Conservation (phyloP, 2,329 filamentous ascomycete genomes). For the Ascochyta viciae-villosae region DNA sequence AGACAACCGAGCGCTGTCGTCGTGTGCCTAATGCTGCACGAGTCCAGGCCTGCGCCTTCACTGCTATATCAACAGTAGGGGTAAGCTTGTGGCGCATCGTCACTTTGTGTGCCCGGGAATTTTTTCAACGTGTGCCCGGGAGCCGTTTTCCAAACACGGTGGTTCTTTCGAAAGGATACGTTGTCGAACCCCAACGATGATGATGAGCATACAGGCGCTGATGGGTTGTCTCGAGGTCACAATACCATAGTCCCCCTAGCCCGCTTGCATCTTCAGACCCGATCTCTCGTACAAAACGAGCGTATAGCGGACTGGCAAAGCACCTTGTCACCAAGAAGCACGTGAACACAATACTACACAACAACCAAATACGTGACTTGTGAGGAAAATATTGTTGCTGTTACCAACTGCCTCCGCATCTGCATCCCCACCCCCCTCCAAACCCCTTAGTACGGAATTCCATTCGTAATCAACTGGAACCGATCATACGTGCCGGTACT, state of each 20-base stretch:
- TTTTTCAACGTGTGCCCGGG: neutral
- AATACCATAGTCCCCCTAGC: no score
- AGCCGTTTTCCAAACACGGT: neutral
- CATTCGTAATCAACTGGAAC: slow-evolving; percentile 96
- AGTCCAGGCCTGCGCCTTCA: slow-evolving; percentile 11
- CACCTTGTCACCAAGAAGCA: neutral
- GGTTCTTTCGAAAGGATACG: no score
- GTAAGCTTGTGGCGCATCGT: neutral
- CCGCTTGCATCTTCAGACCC: no score
- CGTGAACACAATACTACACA: neutral
- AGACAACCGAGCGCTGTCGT: neutral
- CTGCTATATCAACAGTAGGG: neutral
- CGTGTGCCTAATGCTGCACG: neutral
- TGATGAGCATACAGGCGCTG: no score
- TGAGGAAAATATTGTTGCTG: neutral
- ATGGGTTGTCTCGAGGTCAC: no score
- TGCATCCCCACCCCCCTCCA: neutral
- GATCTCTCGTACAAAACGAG: no score
- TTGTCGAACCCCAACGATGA: no score
- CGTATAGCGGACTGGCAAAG: no score
- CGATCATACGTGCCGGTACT: slow-evolving; percentile 96
- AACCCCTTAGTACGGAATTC: slow-evolving; percentile 80
- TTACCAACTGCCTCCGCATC: neutral
- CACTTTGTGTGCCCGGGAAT: neutral
- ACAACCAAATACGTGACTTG: no score